These are phyloP conservation scores for Botrytis hyacinthi DNA, from an alignment of 2,329 filamentous ascomycete genomes.

Conservation along the genomic window DNA sequence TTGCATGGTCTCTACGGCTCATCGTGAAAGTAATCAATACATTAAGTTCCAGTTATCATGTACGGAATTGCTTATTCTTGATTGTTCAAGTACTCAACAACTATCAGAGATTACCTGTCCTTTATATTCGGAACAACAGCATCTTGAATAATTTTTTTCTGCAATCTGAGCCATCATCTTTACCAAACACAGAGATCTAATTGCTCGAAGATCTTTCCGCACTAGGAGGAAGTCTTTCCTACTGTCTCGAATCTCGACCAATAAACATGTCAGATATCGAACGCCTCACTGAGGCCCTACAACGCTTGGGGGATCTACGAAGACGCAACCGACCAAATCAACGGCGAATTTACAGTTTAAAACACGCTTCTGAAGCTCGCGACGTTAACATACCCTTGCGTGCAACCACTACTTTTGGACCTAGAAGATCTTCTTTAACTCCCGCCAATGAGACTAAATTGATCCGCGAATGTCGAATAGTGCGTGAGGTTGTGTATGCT, in stretches of 20 bases:
- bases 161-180: background rate
- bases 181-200: background rate
- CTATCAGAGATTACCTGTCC: background rate
- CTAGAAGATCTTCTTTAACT: background rate
- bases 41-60: too few species aligned
- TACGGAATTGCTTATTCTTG: background rate
- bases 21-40: background rate
- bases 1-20: background rate
- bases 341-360: background rate
- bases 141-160: background rate
- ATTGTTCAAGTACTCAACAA: background rate
- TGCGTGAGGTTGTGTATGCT: background rate
- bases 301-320: background rate
- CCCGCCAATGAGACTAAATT: background rate
- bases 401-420: background rate
- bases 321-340: background rate
- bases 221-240: background rate
- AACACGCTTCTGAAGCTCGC: background rate
- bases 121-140: background rate
- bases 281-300: background rate
- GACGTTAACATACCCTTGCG: background rate
- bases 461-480: background rate
- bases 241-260: background rate
- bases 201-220: background rate
- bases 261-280: background rate